Base-by-base conservation (phyloP, 805 yeast genomes). In the Kazachstania kunashirensis region DNA sequence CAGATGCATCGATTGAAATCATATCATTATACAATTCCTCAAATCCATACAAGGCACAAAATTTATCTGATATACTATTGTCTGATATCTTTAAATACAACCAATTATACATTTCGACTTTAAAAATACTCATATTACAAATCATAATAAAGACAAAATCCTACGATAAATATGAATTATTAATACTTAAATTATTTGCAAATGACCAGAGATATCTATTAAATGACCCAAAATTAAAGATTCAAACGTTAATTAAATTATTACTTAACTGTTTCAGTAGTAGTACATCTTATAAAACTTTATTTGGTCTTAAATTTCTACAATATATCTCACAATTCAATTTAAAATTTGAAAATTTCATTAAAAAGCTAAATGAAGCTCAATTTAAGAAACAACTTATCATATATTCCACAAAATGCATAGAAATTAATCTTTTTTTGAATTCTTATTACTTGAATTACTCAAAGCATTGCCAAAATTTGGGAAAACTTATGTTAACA, bases 291-390 rank as follows among this genome's bases (percentile, higher is more conserved):
- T 43, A 36, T 19, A 54, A 50, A 39, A 39, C 44, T 3, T 34
- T 55, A 11, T 52, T 53, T 31, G 60, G 57, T 3, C 29, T 58
- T 33, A 58, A 58, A 40, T 48, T 57, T 39, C 38, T 55, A 14
- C 55, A 57, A 34, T 57, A 56, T 20, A 36, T 52, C n/a, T 34
- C 37, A 13, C 49, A 48, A 29, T 55, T 41, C 34, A 43, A 49
- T 13, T 36, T 55, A 12, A 21, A 36, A 7, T 50, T 52, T 31
- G 45, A 44, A 10, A 23, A 33, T 4, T 55, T 45, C 27, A 47
- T 57, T 23, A 55, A 48, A 20, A 52, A 53, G 26, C 43, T 51
- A 37, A 37, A 40, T 16, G 23, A 24, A 9, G 14, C 17, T 2
- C 26, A 38, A 14, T 56, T 53, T 29, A 38, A 42, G 26, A 41